Base-by-base conservation (phyloP, 371 early-diverging fungal species). In the Saksenaea vasiformis region DNA sequence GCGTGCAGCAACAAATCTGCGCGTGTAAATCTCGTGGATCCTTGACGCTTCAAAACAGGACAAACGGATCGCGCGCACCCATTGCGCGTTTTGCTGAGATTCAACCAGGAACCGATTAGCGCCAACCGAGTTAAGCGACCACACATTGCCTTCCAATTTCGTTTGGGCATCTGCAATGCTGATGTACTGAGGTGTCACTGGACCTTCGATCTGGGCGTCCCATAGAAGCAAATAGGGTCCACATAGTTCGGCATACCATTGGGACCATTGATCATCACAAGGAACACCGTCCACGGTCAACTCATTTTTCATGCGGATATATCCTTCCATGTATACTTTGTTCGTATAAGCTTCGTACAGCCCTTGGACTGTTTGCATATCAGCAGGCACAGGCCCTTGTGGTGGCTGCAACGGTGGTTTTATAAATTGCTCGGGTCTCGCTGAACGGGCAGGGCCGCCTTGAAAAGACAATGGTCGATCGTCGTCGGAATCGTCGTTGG, bases 11-110 rank as follows among this genome's bases (percentile, higher is more conserved):
- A 92, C 61, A n/a, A 91, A 71, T 0, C 79, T 79, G 11, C 80
- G 73, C 7, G 93, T 90, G 65, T 91, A 92, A 56, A 87, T 84
- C 72, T 93, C 92, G 56, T 92, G 89, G 11, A 93, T 78, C 55
- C 87, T 82, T 19, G 90, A 74, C 15, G 83, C 80, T 69, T 93
- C 94, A 61, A 86, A 93, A 61, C 90, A 89, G n/a, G 91, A 84
- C 31, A 93, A 77, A 1, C 93, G 87, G 59, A 91, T 77, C 8
- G 88, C 87, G 26, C 83, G 78, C 15, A 90, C 82, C 90, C 91
- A 91, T 17, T 47, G 51, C 51, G 51, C 9, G 26, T 22, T 47
- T 47, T 47, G 51, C 51, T 47, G 51, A 1, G 88, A 78, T 64
- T 89, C 85, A 60, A 91, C 67, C 34, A 82, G 79, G 65, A 79